These are phyloP conservation scores for Bipolaris cookei DNA, from an alignment of 2,329 filamentous ascomycete species.

Conservation along the genomic window DNA sequence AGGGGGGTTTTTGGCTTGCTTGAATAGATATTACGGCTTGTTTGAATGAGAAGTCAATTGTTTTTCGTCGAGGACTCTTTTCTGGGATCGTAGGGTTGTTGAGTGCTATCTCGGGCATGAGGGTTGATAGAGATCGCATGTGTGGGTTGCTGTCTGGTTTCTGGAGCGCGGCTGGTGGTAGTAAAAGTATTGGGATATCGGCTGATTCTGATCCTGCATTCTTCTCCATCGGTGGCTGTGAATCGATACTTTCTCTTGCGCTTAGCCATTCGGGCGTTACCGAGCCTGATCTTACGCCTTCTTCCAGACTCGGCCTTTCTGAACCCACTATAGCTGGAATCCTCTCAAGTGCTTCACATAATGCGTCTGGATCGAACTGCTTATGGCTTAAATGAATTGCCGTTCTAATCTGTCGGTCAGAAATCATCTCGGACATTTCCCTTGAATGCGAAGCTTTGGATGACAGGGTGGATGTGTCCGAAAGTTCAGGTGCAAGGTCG, in stretches of 20 bases:
- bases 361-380: conserved; percentile 21
- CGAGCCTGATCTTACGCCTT: not conserved
- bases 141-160: not conserved
- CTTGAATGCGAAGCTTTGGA: conserved; percentile 31
- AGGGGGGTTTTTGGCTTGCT: not conserved
- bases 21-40: no score
- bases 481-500: conserved; percentile 23
- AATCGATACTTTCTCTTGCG: conserved; percentile 18
- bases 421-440: conserved; percentile 29
- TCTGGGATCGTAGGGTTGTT: not conserved
- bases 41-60: not conserved
- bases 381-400: conserved; percentile 29
- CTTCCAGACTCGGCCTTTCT: conserved; percentile 5
- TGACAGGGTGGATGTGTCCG: conserved; percentile 24
- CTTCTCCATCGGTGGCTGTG: conserved; percentile 20
- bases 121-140: not conserved
- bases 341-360: conserved; percentile 24
- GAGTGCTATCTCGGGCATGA: not conserved
- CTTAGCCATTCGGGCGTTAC: conserved; percentile 19
- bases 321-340: conserved; percentile 12
- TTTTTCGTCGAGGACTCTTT: not conserved
- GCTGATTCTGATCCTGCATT: conserved; percentile 34
- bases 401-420: conserved; percentile 38
- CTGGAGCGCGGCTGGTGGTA: not conserved
- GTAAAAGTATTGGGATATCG: not conserved